Conservation (phyloP, 768 basidiomycete genomes). For the Hirschioporus abietinus region DNA sequence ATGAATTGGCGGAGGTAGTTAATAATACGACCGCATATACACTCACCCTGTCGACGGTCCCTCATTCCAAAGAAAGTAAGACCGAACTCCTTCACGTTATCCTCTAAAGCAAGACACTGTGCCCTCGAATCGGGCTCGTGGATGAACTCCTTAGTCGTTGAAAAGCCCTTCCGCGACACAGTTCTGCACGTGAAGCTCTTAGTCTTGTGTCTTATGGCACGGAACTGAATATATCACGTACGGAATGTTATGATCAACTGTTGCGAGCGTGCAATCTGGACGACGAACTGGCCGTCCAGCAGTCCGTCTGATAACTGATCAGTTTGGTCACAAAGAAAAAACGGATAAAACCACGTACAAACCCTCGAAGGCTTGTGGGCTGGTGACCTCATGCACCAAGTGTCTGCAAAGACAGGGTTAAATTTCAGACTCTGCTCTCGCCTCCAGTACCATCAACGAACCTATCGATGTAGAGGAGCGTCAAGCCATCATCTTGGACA, state of each 20-base stretch:
- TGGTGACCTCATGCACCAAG: slow-evolving; percentile 89
- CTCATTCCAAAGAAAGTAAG: slow-evolving; percentile 90
- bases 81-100: slow-evolving; percentile 88
- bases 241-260: slow-evolving; percentile 87
- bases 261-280: slow-evolving; percentile 85
- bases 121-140: slow-evolving; percentile 80
- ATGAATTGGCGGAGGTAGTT: not conserved
- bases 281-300: slow-evolving; percentile 75
- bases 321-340: slow-evolving; percentile 9
- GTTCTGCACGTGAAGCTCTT: slow-evolving; percentile 41
- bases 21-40: not conserved
- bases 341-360: slow-evolving; percentile 40
- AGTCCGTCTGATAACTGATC: slow-evolving; percentile 44
- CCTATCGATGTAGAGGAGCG: slow-evolving; percentile 82
- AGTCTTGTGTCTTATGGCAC: too few relatives aligned
- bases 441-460: slow-evolving; percentile 23
- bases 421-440: not conserved
- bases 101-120: slow-evolving; percentile 78
- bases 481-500: slow-evolving; percentile 67
- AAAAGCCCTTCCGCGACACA: slow-evolving; percentile 68
- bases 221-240: slow-evolving; percentile 32
- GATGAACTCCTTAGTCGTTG: slow-evolving; percentile 66
- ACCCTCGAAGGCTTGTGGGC: slow-evolving; percentile 88
- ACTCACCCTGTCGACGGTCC: slow-evolving; percentile 77
- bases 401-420: slow-evolving; percentile 30